These are phyloP conservation scores for Handroanthus guayacan DNA, from an alignment of 257 asterid species.

Conservation along the genomic window DNA sequence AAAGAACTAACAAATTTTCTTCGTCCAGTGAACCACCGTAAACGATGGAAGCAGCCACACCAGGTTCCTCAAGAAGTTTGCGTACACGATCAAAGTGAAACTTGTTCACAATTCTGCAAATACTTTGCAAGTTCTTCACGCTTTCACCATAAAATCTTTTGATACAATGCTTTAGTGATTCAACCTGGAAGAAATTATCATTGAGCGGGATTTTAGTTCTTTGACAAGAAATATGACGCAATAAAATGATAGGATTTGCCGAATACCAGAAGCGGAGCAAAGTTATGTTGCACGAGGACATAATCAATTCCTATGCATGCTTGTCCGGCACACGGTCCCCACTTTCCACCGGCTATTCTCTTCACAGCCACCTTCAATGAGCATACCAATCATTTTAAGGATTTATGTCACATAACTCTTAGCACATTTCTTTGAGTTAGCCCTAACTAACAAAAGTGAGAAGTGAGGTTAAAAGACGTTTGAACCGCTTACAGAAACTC, in stretches of 20 bases:
- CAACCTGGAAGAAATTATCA: conserved; percentile 58
- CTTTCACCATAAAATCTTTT: conserved; percentile 67
- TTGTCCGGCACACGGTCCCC: conserved; percentile 98
- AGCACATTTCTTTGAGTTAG: too few species aligned
- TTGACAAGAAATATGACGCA: conserved; percentile 9
- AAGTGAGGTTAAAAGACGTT: too few species aligned
- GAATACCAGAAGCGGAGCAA: conserved; percentile 70
- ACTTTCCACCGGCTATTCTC: conserved; percentile 84
- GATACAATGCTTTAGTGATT: conserved; percentile 66
- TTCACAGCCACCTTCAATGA: conserved; percentile 71
- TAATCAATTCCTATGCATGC: conserved; percentile 94
- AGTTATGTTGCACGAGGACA: conserved; percentile 65
- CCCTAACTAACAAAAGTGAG: too few species aligned
- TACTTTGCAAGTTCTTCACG: conserved; percentile 58
- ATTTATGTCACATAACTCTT: too few species aligned
- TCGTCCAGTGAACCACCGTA: conserved; percentile 81
- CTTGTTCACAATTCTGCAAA: conserved; percentile 77
- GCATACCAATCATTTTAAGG: conserved; percentile 1
- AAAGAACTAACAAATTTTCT: conserved; percentile 64
- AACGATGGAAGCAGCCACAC: conserved; percentile 68
- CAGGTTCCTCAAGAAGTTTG: conserved; percentile 72
- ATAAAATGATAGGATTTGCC: conserved; percentile 10
- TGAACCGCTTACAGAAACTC: conserved; percentile 72
- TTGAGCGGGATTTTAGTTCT: neutral
- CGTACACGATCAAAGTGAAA: conserved; percentile 73